phyloP scores from a whole-genome alignment of 2,329 filamentous ascomycete genomes.

The Eutypella sp. region DNA sequence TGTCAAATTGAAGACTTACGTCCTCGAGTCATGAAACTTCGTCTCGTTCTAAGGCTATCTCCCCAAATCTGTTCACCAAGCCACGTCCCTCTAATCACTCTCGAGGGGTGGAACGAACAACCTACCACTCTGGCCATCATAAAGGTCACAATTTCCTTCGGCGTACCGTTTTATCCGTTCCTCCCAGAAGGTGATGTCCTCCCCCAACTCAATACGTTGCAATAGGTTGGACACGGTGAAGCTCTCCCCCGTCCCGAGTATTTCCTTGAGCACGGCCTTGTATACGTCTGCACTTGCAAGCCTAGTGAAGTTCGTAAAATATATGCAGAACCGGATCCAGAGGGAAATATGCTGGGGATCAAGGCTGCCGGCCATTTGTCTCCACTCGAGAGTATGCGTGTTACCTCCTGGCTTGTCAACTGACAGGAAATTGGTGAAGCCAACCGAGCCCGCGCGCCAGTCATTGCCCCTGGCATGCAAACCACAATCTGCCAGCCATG shows the following conservation, averaged over 20 bases:
- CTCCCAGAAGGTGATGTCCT: conserved; percentile 8
- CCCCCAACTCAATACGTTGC: conserved; percentile 2
- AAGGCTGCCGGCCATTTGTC: conserved; percentile 20
- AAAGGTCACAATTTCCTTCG: conserved; percentile 2
- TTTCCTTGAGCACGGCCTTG: conserved; percentile 3
- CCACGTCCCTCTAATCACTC: too few relatives aligned
- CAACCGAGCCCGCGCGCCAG: conserved; percentile 9
- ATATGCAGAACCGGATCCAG: conserved; percentile 16
- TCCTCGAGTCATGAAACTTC: too few relatives aligned
- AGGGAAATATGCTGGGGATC: conserved; percentile 16
- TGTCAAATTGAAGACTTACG: too few relatives aligned
- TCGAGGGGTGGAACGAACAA: too few relatives aligned
- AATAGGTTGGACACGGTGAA: conserved; percentile 9
- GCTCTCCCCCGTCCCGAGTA: not conserved
- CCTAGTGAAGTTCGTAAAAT: conserved; percentile 16
- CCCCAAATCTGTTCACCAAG: too few relatives aligned
- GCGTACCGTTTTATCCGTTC: conserved; percentile 2
- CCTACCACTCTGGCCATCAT: conserved; percentile 2
- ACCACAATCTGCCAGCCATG: conserved; percentile 8
- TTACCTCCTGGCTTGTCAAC: conserved; percentile 14
- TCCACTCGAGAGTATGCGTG: conserved; percentile 21
- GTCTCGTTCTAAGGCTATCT: too few relatives aligned
- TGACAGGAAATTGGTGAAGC: conserved; percentile 16
- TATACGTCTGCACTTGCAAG: conserved; percentile 4
- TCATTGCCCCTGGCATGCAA: not conserved